Percentiles rank a stretch among this genome's conserved stretches.
Conservation (phyloP, 108 stramenopile genomes). For the Heterococcus sp. region DNA sequence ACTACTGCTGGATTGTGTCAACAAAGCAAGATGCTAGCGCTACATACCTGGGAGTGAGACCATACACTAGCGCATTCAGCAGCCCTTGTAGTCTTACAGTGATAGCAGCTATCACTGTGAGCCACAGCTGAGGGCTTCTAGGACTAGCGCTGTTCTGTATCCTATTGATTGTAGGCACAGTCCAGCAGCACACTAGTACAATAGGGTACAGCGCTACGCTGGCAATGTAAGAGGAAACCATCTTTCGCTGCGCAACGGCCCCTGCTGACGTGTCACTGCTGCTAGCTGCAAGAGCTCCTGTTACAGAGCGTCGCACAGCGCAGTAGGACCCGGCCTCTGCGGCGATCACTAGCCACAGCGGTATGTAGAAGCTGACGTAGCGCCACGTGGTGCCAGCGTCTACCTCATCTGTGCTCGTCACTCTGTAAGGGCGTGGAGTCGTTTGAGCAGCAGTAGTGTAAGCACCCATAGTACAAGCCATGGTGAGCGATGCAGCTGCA, state of each 20-base stretch:
- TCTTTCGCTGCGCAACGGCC: not conserved
- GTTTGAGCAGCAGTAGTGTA: too few relatives aligned
- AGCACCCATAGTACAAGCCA: too few relatives aligned
- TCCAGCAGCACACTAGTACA: slow-evolving; percentile 25
- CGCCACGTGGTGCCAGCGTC: slow-evolving; percentile 38
- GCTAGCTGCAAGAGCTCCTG: not conserved
- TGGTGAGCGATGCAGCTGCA: too few relatives aligned
- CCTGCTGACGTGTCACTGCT: not conserved
- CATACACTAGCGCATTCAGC: too few relatives aligned
- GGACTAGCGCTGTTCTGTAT: slow-evolving; percentile 22
- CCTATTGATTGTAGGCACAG: slow-evolving; percentile 31
- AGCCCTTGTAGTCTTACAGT: too few relatives aligned
- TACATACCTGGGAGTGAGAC: too few relatives aligned
- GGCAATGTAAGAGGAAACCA: not conserved
- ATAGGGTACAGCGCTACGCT: slow-evolving; percentile 4
- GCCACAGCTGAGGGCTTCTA: slow-evolving; percentile 5
- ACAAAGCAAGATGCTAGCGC: too few relatives aligned
- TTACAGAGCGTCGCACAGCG: not conserved
- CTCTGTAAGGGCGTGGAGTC: too few relatives aligned
- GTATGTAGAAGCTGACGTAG: slow-evolving; percentile 15
- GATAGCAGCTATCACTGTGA: slow-evolving; percentile 17
- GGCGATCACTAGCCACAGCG: slow-evolving; percentile 16
- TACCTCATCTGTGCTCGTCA: not conserved
- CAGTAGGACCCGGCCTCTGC: not conserved
- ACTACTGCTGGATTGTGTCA: too few relatives aligned